Percentiles rank a stretch among this genome's conserved stretches.
phyloP scores from a whole-genome alignment of 2,329 filamentous ascomycete genomes.

The Chrysosporium keratinophilum region DNA sequence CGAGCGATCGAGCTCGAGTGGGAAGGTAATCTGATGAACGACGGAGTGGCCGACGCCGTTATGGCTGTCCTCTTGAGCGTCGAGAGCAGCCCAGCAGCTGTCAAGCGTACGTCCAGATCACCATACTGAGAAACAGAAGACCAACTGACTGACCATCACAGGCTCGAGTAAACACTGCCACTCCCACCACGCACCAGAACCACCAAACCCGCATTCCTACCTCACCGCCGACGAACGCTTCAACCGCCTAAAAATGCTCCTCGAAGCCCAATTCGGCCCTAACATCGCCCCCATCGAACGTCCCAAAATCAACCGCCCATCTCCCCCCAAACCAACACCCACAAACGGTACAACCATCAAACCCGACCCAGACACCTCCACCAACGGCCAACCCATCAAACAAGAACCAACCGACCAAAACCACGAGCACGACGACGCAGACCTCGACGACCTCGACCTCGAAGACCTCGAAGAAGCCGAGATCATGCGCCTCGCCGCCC shows the following conservation, averaged over 20 bases:
- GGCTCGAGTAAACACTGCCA: constrained; percentile 51
- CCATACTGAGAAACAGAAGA: neutral
- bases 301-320: constrained; percentile 41
- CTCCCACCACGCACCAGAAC: constrained; percentile 32
- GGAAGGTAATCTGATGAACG: constrained; percentile 97
- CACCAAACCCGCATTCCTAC: constrained; percentile 62
- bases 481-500: constrained; percentile 64
- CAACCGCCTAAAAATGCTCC: constrained; percentile 81
- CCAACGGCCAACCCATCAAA: constrained; percentile 13
- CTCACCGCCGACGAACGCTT: constrained; percentile 66
- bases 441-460: constrained; percentile 31
- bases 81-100: constrained; percentile 86
- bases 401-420: constrained; percentile 15
- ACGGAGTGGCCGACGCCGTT: constrained; percentile 93
- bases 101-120: constrained; percentile 58
- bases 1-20: constrained; percentile 86
- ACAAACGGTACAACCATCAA: constrained; percentile 13
- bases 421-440: constrained; percentile 17
- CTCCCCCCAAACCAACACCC: constrained; percentile 27
- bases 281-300: constrained; percentile 65
- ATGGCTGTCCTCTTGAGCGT: constrained; percentile 86
- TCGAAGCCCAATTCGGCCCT: constrained; percentile 92
- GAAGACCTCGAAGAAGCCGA: constrained; percentile 54
- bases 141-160: constrained; percentile 24
- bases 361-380: constrained; percentile 17